Evolutionary conservation across 2,329 filamentous ascomycete genomes (phyloP).

Genomic region (Cladosporium sp.): DNA sequence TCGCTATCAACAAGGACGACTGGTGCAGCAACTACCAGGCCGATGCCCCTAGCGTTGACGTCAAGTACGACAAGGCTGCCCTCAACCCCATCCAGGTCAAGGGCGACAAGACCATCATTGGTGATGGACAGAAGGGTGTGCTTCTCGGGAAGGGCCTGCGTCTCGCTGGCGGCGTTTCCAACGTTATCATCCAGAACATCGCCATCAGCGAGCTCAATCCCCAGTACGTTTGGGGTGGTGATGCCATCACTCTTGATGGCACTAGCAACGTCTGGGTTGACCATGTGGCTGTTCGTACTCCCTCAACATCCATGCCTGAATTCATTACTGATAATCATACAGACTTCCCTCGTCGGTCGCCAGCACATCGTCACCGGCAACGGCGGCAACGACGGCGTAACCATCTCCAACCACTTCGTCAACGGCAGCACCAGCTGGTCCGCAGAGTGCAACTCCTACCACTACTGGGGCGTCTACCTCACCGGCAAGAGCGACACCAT

Average conservation of each 20-base stretch:
- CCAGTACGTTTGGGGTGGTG: conserved; percentile 43
- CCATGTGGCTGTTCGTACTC: conserved; percentile 35
- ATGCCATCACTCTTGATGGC: conserved; percentile 40
- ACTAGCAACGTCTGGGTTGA: conserved; percentile 42
- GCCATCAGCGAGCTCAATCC: conserved; percentile 41
- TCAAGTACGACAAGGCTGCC: conserved; percentile 57
- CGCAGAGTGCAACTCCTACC: conserved; percentile 58
- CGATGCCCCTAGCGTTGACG: conserved; percentile 24
- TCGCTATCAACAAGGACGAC: conserved; percentile 59
- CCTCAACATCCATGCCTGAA: not conserved
- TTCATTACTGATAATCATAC: not conserved
- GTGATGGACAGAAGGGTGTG: conserved; percentile 41
- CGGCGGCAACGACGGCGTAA: conserved; percentile 55
- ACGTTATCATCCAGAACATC: conserved; percentile 55
- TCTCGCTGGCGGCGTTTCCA: conserved; percentile 43
- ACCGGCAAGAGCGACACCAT: conserved; percentile 57
- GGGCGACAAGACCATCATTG: conserved; percentile 48
- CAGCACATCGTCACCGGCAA: conserved; percentile 63
- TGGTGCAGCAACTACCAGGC: conserved; percentile 56
- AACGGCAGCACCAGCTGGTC: conserved; percentile 57
- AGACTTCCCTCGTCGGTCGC: conserved; percentile 57
- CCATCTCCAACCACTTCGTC: conserved; percentile 62
- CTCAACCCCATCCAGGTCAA: conserved; percentile 45
- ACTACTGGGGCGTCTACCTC: conserved; percentile 63
- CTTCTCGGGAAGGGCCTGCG: conserved; percentile 47